phyloP scores from a whole-genome alignment of 306 rosid genomes.

The Malus fusca region DNA sequence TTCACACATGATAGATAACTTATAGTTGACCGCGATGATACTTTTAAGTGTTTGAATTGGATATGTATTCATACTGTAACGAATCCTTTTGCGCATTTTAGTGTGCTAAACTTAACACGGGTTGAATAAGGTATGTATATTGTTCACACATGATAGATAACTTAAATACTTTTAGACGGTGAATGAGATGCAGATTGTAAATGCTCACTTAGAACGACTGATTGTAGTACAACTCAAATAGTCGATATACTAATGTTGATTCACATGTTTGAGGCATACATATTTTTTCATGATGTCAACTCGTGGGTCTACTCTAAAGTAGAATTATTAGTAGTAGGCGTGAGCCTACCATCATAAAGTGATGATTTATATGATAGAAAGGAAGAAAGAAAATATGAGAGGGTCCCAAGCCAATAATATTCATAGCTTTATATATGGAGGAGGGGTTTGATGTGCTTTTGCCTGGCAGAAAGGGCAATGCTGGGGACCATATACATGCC shows the following conservation, averaged over 20 bases:
- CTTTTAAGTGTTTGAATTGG: too few relatives aligned
- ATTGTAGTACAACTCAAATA: not conserved
- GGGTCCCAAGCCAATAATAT: not conserved
- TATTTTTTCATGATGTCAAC: not conserved
- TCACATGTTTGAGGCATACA: not conserved
- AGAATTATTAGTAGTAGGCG: not conserved
- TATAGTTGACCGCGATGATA: too few relatives aligned
- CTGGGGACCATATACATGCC: slow-evolving; percentile 39
- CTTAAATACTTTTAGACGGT: too few relatives aligned
- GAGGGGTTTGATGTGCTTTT: not conserved
- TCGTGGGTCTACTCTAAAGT: not conserved
- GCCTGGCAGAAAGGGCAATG: slow-evolving; percentile 21
- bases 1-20: not conserved
- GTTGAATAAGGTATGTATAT: not conserved
- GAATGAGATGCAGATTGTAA: not conserved
- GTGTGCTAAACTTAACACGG: not conserved
- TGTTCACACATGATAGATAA: not conserved
- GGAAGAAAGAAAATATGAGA: not conserved
- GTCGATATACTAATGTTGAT: not conserved
- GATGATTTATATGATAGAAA: not conserved
- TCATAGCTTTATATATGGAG: not conserved
- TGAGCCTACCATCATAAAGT: too few relatives aligned
- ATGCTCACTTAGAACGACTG: not conserved
- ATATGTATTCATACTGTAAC: too few relatives aligned
- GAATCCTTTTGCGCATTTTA: not conserved